These are phyloP conservation scores for Penicillium atrosanguineum DNA, from an alignment of 495 filamentous ascomycete species.

Conservation along the genomic window DNA sequence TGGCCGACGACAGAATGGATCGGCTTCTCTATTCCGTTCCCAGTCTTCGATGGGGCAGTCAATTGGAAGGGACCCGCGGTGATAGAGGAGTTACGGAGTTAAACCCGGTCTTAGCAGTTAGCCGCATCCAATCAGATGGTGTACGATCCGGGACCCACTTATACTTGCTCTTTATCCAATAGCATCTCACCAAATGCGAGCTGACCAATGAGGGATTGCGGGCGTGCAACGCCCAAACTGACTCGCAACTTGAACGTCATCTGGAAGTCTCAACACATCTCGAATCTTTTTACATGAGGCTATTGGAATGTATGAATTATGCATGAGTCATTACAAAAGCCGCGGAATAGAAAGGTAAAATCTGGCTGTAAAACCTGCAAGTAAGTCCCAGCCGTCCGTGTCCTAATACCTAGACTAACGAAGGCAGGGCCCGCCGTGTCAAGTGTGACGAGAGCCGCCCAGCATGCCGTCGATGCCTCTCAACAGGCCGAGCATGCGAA, in stretches of 20 bases:
- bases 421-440: constrained; percentile 40
- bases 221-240: too few relatives aligned
- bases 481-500: constrained; percentile 56
- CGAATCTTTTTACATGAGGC: too few relatives aligned
- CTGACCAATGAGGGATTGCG: background rate
- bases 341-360: constrained; percentile 14
- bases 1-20: too few relatives aligned
- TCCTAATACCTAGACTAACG: background rate
- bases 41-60: too few relatives aligned
- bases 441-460: constrained; percentile 60
- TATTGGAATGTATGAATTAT: too few relatives aligned
- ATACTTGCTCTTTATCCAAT: background rate
- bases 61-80: too few relatives aligned
- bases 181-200: background rate
- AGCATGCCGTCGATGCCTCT: constrained; percentile 51
- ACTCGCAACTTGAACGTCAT: background rate
- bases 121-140: background rate
- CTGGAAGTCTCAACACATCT: too few relatives aligned
- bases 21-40: too few relatives aligned
- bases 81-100: background rate
- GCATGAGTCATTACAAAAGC: too few relatives aligned
- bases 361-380: constrained; percentile 31
- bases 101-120: background rate
- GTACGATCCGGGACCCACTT: background rate
- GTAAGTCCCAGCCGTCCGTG: constrained; percentile 8